Evolutionary conservation across 208 protist species (phyloP).

Genomic region (Leishmania lainsoni): DNA sequence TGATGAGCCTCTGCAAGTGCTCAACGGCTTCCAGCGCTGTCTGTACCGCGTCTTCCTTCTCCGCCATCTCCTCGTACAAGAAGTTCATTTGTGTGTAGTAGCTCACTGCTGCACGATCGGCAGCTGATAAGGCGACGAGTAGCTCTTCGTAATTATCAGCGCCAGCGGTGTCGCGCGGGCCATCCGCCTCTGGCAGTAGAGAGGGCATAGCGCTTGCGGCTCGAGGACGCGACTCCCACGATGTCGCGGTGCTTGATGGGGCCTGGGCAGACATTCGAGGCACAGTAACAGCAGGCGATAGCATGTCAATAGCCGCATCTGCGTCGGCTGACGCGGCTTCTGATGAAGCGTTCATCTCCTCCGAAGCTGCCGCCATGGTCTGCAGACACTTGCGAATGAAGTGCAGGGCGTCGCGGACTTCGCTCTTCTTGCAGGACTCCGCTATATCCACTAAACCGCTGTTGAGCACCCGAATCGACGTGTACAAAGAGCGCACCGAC

Average conservation of each 20-base stretch:
- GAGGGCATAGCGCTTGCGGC: neutral
- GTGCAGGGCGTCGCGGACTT: slow-evolving; percentile 46
- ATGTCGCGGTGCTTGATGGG: neutral
- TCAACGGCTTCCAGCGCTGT: slow-evolving; percentile 36
- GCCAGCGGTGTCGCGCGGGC: neutral
- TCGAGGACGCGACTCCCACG: neutral
- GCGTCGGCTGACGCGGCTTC: neutral
- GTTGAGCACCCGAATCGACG: slow-evolving; percentile 22
- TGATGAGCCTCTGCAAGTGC: slow-evolving; percentile 41
- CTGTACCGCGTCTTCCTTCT: slow-evolving; percentile 50
- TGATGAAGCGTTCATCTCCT: neutral
- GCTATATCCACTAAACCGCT: slow-evolving; percentile 38
- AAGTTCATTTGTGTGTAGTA: slow-evolving; percentile 79
- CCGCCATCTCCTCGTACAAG: slow-evolving; percentile 58
- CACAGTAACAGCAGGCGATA: neutral
- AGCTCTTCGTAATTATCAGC: slow-evolving; percentile 42
- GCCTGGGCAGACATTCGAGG: no score
- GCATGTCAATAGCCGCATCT: neutral
- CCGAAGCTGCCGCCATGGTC: slow-evolving; percentile 20
- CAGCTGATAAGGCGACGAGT: slow-evolving; percentile 53
- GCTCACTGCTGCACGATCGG: slow-evolving; percentile 65
- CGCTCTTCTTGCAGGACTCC: slow-evolving; percentile 36
- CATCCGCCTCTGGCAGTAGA: no score
- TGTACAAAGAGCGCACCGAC: slow-evolving; percentile 25
- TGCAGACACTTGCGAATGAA: slow-evolving; percentile 44